These are phyloP conservation scores for Phialocephala subalpina DNA, from an alignment of 2,329 filamentous ascomycete genomes.

Conservation along the genomic window DNA sequence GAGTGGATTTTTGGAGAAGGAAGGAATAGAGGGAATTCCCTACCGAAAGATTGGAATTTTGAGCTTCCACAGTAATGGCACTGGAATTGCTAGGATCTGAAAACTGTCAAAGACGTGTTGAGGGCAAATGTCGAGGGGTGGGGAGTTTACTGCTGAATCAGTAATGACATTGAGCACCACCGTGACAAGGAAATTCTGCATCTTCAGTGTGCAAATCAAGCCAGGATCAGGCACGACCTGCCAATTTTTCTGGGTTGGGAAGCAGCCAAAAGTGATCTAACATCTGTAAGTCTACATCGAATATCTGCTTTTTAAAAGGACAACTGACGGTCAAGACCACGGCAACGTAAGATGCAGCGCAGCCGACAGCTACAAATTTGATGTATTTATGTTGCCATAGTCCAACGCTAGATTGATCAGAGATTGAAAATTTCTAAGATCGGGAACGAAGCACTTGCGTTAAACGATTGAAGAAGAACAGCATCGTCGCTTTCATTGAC, in stretches of 20 bases:
- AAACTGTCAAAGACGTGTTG: slow-evolving; percentile 17
- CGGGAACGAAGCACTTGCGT: slow-evolving; percentile 8
- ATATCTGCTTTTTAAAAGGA: neutral
- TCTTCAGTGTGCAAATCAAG: slow-evolving; percentile 26
- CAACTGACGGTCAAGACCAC: slow-evolving; percentile 17
- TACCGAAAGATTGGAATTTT: slow-evolving; percentile 17
- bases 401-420: slow-evolving; percentile 40
- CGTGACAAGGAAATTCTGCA: slow-evolving; percentile 27
- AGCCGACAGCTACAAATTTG: slow-evolving; percentile 32
- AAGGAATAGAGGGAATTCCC: too few relatives aligned
- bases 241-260: slow-evolving; percentile 27
- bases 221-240: slow-evolving; percentile 29
- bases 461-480: slow-evolving; percentile 44
- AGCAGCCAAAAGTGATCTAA: slow-evolving; percentile 28
- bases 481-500: slow-evolving; percentile 44
- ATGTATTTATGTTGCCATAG: slow-evolving; percentile 43
- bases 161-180: slow-evolving; percentile 29
- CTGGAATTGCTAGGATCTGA: slow-evolving; percentile 22
- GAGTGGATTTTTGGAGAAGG: too few relatives aligned
- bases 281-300: neutral
- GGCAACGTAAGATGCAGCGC: slow-evolving; percentile 23
- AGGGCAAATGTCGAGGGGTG: neutral
- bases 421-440: neutral
- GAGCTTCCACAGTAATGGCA: slow-evolving; percentile 26
- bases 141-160: neutral